Conservation (phyloP, 2,329 filamentous ascomycete species). For the Clonostachys solani region DNA sequence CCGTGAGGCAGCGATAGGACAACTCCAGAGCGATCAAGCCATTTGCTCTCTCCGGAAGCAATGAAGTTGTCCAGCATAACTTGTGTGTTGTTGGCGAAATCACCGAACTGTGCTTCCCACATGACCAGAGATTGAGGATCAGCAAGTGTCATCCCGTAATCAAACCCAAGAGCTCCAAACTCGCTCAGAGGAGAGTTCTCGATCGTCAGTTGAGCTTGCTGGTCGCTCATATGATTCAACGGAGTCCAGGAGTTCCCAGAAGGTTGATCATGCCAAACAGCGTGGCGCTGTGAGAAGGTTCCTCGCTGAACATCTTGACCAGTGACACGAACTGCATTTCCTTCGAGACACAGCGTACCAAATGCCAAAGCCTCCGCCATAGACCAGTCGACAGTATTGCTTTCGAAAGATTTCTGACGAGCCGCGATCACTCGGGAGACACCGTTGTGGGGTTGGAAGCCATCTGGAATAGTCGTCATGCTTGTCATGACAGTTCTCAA, state of each 20-base stretch:
- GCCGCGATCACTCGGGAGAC: constrained; percentile 90
- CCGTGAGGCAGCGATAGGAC: constrained; percentile 96
- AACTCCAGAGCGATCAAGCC: constrained; percentile 95
- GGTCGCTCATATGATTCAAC: constrained; percentile 80
- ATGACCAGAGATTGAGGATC: constrained; percentile 97
- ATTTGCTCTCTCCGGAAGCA: constrained; percentile 95
- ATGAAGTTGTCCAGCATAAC: constrained; percentile 99
- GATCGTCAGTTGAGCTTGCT: constrained; percentile 95
- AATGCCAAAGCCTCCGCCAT: constrained; percentile 96
- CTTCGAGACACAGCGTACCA: constrained; percentile 84
- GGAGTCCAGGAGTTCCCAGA: constrained; percentile 91
- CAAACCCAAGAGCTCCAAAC: constrained; percentile 80
- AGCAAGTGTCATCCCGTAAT: constrained; percentile 96
- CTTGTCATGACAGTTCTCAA: constrained; percentile 78
- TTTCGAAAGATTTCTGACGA: constrained; percentile 88
- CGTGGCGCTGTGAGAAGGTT: constrained; percentile 97
- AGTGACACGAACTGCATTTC: constrained; percentile 94
- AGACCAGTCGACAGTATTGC: constrained; percentile 95
- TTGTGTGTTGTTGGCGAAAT: constrained; percentile 99
- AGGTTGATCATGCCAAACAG: constrained; percentile 96
- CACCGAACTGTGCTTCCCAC: constrained; percentile 99
- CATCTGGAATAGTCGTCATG: constrained; percentile 76
- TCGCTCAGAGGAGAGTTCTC: constrained; percentile 85
- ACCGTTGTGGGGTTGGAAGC: constrained; percentile 88
- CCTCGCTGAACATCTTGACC: constrained; percentile 99